Evolutionary conservation across 495 filamentous ascomycete species (phyloP), one percentile per base, ranked within the genome.

Genomic region (Copromyces sp.): DNA sequence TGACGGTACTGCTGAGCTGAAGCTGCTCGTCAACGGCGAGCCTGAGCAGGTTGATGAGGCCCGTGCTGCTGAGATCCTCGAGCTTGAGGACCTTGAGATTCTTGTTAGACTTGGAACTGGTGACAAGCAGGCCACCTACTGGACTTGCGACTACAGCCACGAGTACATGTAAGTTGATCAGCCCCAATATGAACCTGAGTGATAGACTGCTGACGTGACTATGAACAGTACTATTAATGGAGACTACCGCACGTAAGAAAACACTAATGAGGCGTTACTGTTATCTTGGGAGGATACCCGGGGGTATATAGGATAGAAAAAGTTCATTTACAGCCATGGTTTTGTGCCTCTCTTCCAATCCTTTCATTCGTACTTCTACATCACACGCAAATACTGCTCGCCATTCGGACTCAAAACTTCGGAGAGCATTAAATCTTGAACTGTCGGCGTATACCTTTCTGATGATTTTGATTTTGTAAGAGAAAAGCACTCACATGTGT

Each of bases 111-210:
- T 95, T n/a, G 90, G 89, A 40, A 86, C 85, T 39, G 91, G 92
- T 37, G 82, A 85, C 72, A 89, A 94, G 79, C 89, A 94, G 81
- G 93, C 91, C 11, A 89, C 90, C 11, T 94, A 94, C 81, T 98
- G 93, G 91, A 97, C 95, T 75, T 98, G 95, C 81, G 95, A 98
- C 84, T 96, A 97, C 82, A 97, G 94, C 82, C 95, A 98, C 81
- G 95, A 98, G 83, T 99, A 95, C 84, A 93, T 91, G 80, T 83
- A 68, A 80, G 80, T 75, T 44, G 72, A n/a, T 0, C 70, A 16
- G 20, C 53, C 69, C 16, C 38, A 17, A 29, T 65, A 69, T 69
- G 40, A 42, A n/a, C 29, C 68, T 32, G 14, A 47, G 53, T 24
- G 53, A 39, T 45, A 73, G 35, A 44, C 53, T 24, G 47, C 74